Evolutionary conservation across 306 rosid genomes (phyloP).

Genomic region (Ziziphus jujuba): DNA sequence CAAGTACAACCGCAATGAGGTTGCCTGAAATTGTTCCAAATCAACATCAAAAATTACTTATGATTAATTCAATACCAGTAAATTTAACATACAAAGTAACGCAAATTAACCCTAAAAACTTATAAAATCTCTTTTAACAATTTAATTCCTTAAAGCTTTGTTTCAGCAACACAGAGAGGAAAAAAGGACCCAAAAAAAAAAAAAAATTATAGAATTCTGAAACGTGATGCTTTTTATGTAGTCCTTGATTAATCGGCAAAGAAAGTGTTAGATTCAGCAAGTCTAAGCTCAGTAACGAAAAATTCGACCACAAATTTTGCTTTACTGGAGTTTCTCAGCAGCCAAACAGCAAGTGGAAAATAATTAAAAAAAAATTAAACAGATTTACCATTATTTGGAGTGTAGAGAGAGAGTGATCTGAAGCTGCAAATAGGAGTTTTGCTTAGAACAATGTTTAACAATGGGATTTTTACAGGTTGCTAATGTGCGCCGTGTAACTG

Average conservation of each 20-base stretch:
- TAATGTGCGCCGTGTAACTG: constrained; percentile 5
- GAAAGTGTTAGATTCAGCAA: background rate
- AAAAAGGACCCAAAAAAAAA: background rate
- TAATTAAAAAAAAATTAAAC: background rate
- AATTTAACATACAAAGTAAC: background rate
- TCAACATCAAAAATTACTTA: background rate
- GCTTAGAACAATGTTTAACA: background rate
- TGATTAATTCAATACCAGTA: background rate
- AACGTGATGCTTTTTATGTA: background rate
- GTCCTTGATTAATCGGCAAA: no score
- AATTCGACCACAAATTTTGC: background rate
- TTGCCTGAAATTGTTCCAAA: constrained; percentile 45
- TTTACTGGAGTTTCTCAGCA: constrained; percentile 8
- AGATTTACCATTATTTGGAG: constrained; percentile 21
- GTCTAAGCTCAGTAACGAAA: background rate
- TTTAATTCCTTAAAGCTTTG: background rate
- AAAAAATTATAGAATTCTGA: background rate
- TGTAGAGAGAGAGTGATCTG: background rate
- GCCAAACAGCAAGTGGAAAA: constrained; percentile 6
- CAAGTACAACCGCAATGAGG: constrained; percentile 69
- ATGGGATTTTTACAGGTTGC: background rate
- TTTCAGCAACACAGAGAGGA: background rate
- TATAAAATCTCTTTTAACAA: background rate
- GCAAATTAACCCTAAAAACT: background rate
- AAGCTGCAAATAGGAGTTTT: background rate